Percentiles rank a stretch among this genome's conserved stretches.
phyloP scores from a whole-genome alignment of 257 asterid genomes.

The Buddleja alternifolia region DNA sequence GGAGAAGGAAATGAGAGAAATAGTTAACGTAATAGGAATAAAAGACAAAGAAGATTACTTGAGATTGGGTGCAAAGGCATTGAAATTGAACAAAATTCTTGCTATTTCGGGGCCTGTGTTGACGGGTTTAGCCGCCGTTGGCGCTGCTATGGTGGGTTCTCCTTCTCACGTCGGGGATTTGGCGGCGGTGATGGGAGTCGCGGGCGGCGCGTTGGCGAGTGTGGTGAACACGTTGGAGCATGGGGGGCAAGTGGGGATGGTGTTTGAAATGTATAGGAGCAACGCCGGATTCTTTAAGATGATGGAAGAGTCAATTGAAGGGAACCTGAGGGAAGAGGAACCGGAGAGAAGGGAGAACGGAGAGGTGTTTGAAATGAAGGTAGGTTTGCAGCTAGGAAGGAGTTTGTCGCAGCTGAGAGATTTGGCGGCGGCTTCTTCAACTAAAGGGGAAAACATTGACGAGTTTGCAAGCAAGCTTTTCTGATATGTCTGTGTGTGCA shows the following conservation, averaged over 20 bases:
- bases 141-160: slow-evolving; percentile 44
- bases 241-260: slow-evolving; percentile 87
- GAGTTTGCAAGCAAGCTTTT: slow-evolving; percentile 80
- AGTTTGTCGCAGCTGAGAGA: slow-evolving; percentile 67
- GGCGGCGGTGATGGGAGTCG: slow-evolving; percentile 48
- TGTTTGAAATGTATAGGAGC: slow-evolving; percentile 79
- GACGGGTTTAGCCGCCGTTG: slow-evolving; percentile 66
- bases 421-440: slow-evolving; percentile 40
- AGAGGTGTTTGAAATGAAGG: slow-evolving; percentile 63
- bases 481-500: slow-evolving; percentile 23
- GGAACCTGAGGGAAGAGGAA: slow-evolving; percentile 51
- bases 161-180: slow-evolving; percentile 30
- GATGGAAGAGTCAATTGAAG: slow-evolving; percentile 65
- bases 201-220: slow-evolving; percentile 70
- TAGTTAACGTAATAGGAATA: slow-evolving; percentile 35
- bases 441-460: slow-evolving; percentile 27
- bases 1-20: slow-evolving; percentile 62
- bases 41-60: slow-evolving; percentile 62
- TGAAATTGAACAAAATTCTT: slow-evolving; percentile 53
- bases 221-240: slow-evolving; percentile 68
- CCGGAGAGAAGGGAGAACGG: slow-evolving; percentile 63
- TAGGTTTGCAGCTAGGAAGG: slow-evolving; percentile 72
- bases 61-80: slow-evolving; percentile 51
- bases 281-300: slow-evolving; percentile 72
- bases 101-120: slow-evolving; percentile 57